These are phyloP conservation scores for Clonostachys rosea DNA, from an alignment of 2,329 filamentous ascomycete species.

Conservation along the genomic window DNA sequence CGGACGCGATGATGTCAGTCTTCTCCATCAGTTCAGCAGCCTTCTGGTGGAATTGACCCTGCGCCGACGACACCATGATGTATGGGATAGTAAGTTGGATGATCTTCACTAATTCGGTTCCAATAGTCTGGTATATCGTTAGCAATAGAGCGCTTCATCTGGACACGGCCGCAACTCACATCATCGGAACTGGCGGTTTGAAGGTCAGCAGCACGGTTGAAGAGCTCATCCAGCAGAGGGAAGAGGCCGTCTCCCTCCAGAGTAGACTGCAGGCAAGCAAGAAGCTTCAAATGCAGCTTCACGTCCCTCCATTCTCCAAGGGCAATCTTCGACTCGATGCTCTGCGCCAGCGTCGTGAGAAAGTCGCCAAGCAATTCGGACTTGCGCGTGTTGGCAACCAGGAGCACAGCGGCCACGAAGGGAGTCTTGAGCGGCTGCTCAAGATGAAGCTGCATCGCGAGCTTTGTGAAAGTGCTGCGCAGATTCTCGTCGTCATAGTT, in stretches of 20 bases:
- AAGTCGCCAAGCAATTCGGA: slow-evolving; percentile 70
- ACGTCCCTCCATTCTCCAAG: slow-evolving; percentile 82
- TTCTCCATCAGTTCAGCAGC: slow-evolving; percentile 81
- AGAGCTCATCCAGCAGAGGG: slow-evolving; percentile 81
- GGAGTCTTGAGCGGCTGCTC: slow-evolving; percentile 99
- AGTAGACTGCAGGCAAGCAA: slow-evolving; percentile 79
- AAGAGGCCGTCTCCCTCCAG: slow-evolving; percentile 85
- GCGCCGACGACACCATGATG: slow-evolving; percentile 65
- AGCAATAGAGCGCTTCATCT: slow-evolving; percentile 3
- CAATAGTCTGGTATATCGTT: slow-evolving; percentile 45
- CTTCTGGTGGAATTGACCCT: slow-evolving; percentile 61
- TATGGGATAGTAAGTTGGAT: slow-evolving; percentile 95
- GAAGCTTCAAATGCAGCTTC: slow-evolving; percentile 84
- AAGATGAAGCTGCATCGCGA: slow-evolving; percentile 70
- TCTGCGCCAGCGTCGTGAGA: slow-evolving; percentile 55
- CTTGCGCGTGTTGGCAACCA: slow-evolving; percentile 75
- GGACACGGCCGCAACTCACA: slow-evolving; percentile 46
- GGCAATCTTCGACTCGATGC: slow-evolving; percentile 63
- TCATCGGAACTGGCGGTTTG: slow-evolving; percentile 93
- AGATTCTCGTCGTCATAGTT: slow-evolving; percentile 84
- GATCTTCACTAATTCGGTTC: slow-evolving; percentile 90
- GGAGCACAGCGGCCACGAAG: slow-evolving; percentile 79
- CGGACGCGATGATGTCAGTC: slow-evolving; percentile 89
- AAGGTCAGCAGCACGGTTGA: slow-evolving; percentile 83
- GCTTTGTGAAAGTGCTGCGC: slow-evolving; percentile 65